A percentile compares a stretch with the other conserved stretches of the same genome.
These are phyloP conservation scores for Kazachstania kunashirensis DNA, from an alignment of 805 yeast species.

Conservation along the genomic window DNA sequence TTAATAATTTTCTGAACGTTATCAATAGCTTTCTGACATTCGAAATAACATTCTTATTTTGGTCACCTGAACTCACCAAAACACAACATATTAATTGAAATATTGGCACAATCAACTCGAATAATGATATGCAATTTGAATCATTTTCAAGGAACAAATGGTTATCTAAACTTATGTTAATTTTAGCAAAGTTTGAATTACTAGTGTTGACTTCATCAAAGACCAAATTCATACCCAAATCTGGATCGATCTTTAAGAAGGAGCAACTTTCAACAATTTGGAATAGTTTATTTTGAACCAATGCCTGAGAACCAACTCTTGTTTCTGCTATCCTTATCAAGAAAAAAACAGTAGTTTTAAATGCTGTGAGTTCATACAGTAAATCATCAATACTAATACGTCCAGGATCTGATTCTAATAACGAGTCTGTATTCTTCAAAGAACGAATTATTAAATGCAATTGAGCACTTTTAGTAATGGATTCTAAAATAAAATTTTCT, in stretches of 20 bases:
- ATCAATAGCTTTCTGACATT: conserved; percentile 44
- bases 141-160: conserved; percentile 33
- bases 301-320: conserved; percentile 64
- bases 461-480: conserved; percentile 56
- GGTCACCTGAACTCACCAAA: conserved; percentile 67
- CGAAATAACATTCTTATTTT: conserved; percentile 48
- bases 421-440: conserved; percentile 58
- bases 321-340: conserved; percentile 68
- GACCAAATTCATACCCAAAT: conserved; percentile 53
- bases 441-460: conserved; percentile 56
- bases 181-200: conserved; percentile 30
- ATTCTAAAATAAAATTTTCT: conserved; percentile 48
- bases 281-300: conserved; percentile 67
- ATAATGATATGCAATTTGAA: conserved; percentile 39
- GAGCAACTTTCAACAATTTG: conserved; percentile 46
- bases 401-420: conserved; percentile 34
- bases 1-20: conserved; percentile 45
- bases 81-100: conserved; percentile 64
- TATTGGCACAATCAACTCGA: conserved; percentile 61
- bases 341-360: conserved; percentile 60
- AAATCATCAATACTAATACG: conserved; percentile 42
- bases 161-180: conserved; percentile 44
- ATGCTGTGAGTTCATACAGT: conserved; percentile 66
- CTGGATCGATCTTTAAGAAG: conserved; percentile 65
- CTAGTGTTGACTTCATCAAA: conserved; percentile 31